Base-by-base conservation (phyloP, 2,329 filamentous ascomycete genomes). In the Exophiala xenobiotica region DNA sequence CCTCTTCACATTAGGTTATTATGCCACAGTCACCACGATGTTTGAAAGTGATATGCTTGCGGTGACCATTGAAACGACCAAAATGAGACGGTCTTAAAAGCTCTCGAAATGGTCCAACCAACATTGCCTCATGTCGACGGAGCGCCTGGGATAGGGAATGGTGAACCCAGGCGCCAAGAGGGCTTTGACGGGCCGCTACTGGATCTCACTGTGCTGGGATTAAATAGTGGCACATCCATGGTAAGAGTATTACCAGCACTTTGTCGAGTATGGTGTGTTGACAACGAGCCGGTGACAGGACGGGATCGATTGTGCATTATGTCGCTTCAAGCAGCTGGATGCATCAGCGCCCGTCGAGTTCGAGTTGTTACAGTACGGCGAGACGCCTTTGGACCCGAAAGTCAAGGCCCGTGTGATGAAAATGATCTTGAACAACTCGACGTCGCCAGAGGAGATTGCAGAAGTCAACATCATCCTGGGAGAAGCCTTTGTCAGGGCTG, bases 251-350 rank as follows among this genome's bases (percentile, higher is more conserved):
- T 12, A 11, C 4, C 5, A 33, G 4, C 4, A 33, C 29, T 11
- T 12, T 11, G 5, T 33, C 16, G n/a, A 7, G 6, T 14, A 33
- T 33, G 4, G 16, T 11, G 11, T 14, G 4, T 33, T 11, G 12
- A 11, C 16, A 33, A 33, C 29, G 11, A 33, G 5, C 29, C 16
- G 29, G 6, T n/a, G n/a, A 33, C 9, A 33, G 29, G 77, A 79
- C 61, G 74, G 76, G 18, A 80, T 83, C 31, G 78, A 81, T 61
- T 81, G 78, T 58, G 79, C 77, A 1, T 69, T 82, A 6, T 80
- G 79, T 58, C 76, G 67, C 46, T 83, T 82, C 63, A 68, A 67
- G 82, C 60, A 70, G 71, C 14, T 69, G 23, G 40, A 71, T 6
- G 78, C 78, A 1, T 68, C 73, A 6, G 67, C 70, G 2, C 71